These are phyloP conservation scores for Pseudopyrenochaeta lycopersici DNA, from an alignment of 2,329 filamentous ascomycete genomes.

Conservation along the genomic window DNA sequence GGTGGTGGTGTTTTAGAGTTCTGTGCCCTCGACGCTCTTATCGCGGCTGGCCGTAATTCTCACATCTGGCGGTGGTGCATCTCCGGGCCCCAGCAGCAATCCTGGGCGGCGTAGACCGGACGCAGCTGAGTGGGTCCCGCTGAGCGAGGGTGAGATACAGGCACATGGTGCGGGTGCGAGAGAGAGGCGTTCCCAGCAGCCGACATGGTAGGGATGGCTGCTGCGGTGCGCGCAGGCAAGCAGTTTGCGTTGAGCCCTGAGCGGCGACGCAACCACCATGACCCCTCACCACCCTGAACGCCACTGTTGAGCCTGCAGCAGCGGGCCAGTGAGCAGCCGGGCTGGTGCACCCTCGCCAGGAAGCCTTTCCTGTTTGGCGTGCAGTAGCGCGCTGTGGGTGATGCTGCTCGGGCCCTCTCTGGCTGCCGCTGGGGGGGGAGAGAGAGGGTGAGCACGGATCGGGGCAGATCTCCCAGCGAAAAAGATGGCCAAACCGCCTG, in stretches of 20 bases:
- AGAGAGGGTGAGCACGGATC: conserved; percentile 1
- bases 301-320: conserved; percentile 13
- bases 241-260: neutral
- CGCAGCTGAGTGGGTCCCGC: conserved; percentile 5
- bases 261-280: neutral
- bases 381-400: conserved; percentile 16
- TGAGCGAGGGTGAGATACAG: neutral
- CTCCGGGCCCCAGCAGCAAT: conserved; percentile 1
- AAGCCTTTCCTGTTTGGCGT: conserved; percentile 12
- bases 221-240: neutral
- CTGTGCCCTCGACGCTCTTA: conserved; percentile 20
- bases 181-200: conserved; percentile 4
- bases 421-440: neutral
- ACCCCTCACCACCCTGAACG: neutral
- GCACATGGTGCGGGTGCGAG: neutral
- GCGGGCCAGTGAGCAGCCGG: conserved; percentile 8
- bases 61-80: neutral
- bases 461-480: conserved; percentile 6
- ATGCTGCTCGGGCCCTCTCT: conserved; percentile 7
- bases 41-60: conserved; percentile 26
- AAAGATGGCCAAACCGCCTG: conserved; percentile 2
- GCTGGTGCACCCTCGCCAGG: conserved; percentile 3
- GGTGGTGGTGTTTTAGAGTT: conserved; percentile 12
- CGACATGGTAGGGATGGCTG: no score
- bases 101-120: conserved; percentile 13